A percentile compares a stretch with the other conserved stretches of the same genome.
These are phyloP conservation scores for Boletus semigastroideus DNA, from an alignment of 1,284 basidiomycete genomes.

Conservation along the genomic window DNA sequence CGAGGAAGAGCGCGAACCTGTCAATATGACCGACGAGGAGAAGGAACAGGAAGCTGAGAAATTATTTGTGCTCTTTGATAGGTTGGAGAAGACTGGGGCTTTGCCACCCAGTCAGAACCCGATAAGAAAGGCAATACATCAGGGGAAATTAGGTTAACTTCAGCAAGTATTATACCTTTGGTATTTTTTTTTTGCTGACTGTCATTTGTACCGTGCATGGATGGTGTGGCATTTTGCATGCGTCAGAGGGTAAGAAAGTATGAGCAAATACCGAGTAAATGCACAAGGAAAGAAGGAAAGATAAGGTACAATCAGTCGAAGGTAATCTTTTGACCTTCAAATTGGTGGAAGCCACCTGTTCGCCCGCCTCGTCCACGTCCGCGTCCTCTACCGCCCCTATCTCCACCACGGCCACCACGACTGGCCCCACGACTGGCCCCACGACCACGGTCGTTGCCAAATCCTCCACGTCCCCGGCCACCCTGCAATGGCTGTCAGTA, in stretches of 20 bases:
- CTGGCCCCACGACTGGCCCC: constrained; percentile 36
- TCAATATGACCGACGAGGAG: constrained; percentile 87
- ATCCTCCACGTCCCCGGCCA: constrained; percentile 32
- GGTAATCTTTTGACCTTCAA: constrained; percentile 81
- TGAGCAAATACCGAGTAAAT: background rate
- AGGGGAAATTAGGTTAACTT: constrained; percentile 38
- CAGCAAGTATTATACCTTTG: background rate
- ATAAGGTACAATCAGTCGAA: constrained; percentile 41
- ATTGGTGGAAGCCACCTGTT: constrained; percentile 71
- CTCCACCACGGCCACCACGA: constrained; percentile 40
- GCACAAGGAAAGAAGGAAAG: background rate
- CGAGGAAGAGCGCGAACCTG: constrained; percentile 37
- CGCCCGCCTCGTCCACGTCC: constrained; percentile 46
- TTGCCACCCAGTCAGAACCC: constrained; percentile 67
- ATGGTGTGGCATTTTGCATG: background rate
- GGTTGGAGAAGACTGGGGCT: constrained; percentile 74
- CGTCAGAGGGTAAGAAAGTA: background rate
- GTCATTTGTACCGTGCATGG: background rate
- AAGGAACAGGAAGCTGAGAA: constrained; percentile 90
- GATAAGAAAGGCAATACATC: constrained; percentile 65
- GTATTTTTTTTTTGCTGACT: background rate
- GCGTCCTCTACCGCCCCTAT: constrained; percentile 46
- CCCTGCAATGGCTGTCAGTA: constrained; percentile 26
- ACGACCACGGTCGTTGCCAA: constrained; percentile 39
- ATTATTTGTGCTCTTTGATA: constrained; percentile 85